Conservation (phyloP, 345 rosid species). For the Geranium brycei region DNA sequence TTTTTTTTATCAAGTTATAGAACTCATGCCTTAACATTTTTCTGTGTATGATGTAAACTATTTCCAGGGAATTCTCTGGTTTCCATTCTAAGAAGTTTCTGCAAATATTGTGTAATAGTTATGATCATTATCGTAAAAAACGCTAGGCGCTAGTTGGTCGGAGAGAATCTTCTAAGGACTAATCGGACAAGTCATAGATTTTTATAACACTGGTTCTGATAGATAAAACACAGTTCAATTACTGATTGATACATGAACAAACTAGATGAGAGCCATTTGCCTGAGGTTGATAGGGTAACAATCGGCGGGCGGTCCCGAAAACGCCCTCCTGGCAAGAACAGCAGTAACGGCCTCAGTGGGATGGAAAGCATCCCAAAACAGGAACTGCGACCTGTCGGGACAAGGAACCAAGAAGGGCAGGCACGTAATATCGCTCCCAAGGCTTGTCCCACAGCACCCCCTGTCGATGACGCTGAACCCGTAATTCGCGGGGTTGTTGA, state of each 20-base stretch:
- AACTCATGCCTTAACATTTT: no score
- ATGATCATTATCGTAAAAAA: no score
- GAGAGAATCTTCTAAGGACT: no score
- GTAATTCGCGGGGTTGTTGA: constrained; percentile 40
- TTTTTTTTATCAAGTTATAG: no score
- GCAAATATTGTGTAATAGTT: no score
- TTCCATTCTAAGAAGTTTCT: no score
- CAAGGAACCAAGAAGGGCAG: neutral
- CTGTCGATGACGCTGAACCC: constrained; percentile 16
- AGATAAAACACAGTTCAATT: no score
- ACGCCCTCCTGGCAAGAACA: neutral
- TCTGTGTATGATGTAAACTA: no score
- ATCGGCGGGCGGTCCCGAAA: neutral
- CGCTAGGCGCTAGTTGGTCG: no score
- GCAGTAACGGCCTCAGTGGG: neutral
- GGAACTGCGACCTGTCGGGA: neutral
- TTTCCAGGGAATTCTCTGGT: no score
- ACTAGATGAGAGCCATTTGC: neutral
- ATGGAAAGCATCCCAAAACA: neutral
- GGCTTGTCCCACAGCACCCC: neutral
- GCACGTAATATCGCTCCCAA: neutral
- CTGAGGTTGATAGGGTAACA: neutral
- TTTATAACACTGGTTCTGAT: no score
- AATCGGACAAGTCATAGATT: no score
- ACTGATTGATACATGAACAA: neutral